phyloP scores from a whole-genome alignment of 2,329 filamentous ascomycete genomes.

The Peltaster fructicola region DNA sequence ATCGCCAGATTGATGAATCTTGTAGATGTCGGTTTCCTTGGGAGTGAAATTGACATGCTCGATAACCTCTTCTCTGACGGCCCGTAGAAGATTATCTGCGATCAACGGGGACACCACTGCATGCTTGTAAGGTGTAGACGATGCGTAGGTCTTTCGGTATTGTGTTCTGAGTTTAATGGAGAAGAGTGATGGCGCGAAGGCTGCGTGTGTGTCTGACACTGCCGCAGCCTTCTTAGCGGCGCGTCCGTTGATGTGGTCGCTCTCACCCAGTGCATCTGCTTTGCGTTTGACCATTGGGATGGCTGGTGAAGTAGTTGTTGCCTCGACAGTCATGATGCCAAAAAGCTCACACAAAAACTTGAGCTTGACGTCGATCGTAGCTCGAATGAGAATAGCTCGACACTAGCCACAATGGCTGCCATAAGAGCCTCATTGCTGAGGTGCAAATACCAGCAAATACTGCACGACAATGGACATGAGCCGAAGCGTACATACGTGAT shows the following conservation, averaged over 20 bases:
- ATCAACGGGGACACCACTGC: slow-evolving; percentile 73
- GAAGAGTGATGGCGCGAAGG: slow-evolving; percentile 52
- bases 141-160: slow-evolving; percentile 45
- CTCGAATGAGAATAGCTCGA: too few relatives aligned
- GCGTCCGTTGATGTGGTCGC: slow-evolving; percentile 21
- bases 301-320: too few relatives aligned
- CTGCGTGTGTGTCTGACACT: slow-evolving; percentile 26
- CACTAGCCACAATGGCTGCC: too few relatives aligned
- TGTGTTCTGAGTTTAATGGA: too few relatives aligned
- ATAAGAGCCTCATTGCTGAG: too few relatives aligned
- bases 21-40: slow-evolving; percentile 99
- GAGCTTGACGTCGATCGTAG: too few relatives aligned
- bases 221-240: slow-evolving; percentile 24
- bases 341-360: too few relatives aligned
- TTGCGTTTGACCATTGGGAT: slow-evolving; percentile 25
- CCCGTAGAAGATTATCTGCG: slow-evolving; percentile 62
- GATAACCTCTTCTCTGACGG: slow-evolving; percentile 75
- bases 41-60: slow-evolving; percentile 87
- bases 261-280: slow-evolving; percentile 21
- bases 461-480: too few relatives aligned
- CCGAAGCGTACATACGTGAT: too few relatives aligned
- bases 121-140: slow-evolving; percentile 67
- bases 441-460: too few relatives aligned
- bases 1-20: slow-evolving; percentile 96
- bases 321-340: too few relatives aligned